phyloP scores from a whole-genome alignment of 2,329 filamentous ascomycete genomes.

The Fusarium neocosmosporiellum region DNA sequence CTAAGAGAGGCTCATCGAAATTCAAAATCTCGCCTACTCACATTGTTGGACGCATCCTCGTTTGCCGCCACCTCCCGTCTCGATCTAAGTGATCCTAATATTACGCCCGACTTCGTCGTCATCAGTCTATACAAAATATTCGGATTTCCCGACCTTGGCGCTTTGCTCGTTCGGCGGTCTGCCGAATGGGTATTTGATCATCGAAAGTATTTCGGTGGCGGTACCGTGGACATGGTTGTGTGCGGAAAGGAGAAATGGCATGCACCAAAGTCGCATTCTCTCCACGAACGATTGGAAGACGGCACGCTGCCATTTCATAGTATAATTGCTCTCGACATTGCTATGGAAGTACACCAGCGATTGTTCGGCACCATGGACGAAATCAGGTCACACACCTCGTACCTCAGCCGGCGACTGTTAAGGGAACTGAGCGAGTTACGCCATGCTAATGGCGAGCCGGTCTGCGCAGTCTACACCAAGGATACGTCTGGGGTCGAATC shows the following conservation, averaged over 20 bases:
- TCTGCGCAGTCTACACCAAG: slow-evolving; percentile 74
- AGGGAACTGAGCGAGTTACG: slow-evolving; percentile 67
- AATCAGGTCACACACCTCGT: slow-evolving; percentile 77
- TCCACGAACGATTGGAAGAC: slow-evolving; percentile 90
- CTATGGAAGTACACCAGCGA: slow-evolving; percentile 74
- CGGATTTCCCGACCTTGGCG: slow-evolving; percentile 92
- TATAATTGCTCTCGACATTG: slow-evolving; percentile 84
- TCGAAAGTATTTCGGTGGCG: slow-evolving; percentile 90
- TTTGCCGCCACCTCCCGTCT: slow-evolving; percentile 81
- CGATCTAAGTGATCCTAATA: slow-evolving; percentile 70
- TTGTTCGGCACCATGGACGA: slow-evolving; percentile 78
- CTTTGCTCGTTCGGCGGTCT: slow-evolving; percentile 81
- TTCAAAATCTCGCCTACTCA: slow-evolving; percentile 60
- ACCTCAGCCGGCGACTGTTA: slow-evolving; percentile 70
- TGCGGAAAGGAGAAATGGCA: slow-evolving; percentile 86
- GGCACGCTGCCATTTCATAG: slow-evolving; percentile 91
- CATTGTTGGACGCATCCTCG: slow-evolving; percentile 86
- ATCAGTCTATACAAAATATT: slow-evolving; percentile 98
- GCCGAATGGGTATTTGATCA: slow-evolving; percentile 71
- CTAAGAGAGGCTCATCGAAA: slow-evolving; percentile 51
- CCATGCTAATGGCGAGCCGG: slow-evolving; percentile 75
- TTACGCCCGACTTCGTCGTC: slow-evolving; percentile 84
- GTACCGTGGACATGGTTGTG: slow-evolving; percentile 91
- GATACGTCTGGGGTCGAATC: slow-evolving; percentile 29
- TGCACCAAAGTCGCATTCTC: slow-evolving; percentile 73